Percentiles rank a stretch among this genome's conserved stretches.
These are phyloP conservation scores for Papiliotrema laurentii DNA, from an alignment of 1,284 basidiomycete genomes.

Conservation along the genomic window DNA sequence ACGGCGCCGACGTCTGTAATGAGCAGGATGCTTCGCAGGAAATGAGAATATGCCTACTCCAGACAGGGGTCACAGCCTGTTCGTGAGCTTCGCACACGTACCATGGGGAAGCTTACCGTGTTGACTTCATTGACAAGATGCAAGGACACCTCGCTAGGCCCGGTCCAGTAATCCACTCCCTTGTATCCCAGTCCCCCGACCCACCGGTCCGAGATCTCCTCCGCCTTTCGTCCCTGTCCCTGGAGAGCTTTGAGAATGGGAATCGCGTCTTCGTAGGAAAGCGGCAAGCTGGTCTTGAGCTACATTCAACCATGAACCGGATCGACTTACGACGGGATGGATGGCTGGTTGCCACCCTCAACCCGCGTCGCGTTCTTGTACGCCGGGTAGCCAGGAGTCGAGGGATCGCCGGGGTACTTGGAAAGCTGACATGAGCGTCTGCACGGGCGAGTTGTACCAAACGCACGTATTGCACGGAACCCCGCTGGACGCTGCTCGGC, in stretches of 20 bases:
- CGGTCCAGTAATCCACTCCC: constrained; percentile 54
- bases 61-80: constrained; percentile 57
- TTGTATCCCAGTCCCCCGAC: constrained; percentile 49
- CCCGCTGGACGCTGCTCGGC: constrained; percentile 71
- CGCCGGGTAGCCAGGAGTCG: constrained; percentile 78
- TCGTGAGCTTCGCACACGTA: too few species aligned
- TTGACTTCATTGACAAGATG: constrained; percentile 58
- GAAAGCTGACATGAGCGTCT: constrained; percentile 20
- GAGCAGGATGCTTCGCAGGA: constrained; percentile 52
- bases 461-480: constrained; percentile 77
- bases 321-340: constrained; percentile 67
- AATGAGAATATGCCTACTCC: constrained; percentile 40
- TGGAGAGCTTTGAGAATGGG: constrained; percentile 50
- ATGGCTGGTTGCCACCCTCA: constrained; percentile 66
- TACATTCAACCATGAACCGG: neutral
- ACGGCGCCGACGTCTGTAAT: constrained; percentile 68
- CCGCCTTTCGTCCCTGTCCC: constrained; percentile 36
- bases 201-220: constrained; percentile 47
- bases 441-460: constrained; percentile 14
- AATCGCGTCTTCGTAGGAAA: constrained; percentile 53
- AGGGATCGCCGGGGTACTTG: constrained; percentile 61
- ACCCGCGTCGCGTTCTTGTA: constrained; percentile 75
- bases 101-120: constrained; percentile 43
- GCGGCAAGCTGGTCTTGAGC: constrained; percentile 38
- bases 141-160: constrained; percentile 50